Conservation (phyloP, 176 grass and related monocot species). For the Musa beccarii region DNA sequence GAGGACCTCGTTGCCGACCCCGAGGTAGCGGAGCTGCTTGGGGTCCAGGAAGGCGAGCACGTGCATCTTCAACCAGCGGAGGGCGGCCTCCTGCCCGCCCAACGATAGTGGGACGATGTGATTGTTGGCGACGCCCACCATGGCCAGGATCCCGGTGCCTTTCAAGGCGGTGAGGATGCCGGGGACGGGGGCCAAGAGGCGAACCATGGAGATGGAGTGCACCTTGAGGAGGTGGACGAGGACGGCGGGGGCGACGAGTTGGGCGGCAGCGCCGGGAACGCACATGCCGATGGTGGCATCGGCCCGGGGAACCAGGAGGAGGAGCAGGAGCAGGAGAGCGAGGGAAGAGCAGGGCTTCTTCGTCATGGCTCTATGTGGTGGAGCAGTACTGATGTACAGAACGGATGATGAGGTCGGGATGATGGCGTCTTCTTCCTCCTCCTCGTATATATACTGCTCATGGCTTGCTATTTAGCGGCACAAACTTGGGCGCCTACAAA, state of each 20-base stretch:
- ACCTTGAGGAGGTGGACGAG: slow-evolving; percentile 33
- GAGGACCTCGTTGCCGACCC: slow-evolving; percentile 68
- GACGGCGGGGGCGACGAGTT: slow-evolving; percentile 23
- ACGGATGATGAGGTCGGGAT: too few species aligned
- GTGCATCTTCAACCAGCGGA: slow-evolving; percentile 36
- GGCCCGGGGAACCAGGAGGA: not conserved
- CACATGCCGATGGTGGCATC: slow-evolving; percentile 42
- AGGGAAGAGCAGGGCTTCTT: not conserved
- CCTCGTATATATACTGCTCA: too few species aligned
- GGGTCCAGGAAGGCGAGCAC: slow-evolving; percentile 36
- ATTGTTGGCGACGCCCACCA: slow-evolving; percentile 61
- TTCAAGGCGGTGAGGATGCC: slow-evolving; percentile 48
- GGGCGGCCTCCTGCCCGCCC: slow-evolving; percentile 26
- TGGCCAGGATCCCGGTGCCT: slow-evolving; percentile 35
- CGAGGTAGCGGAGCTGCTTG: slow-evolving; percentile 37
- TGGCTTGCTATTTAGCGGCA: too few species aligned
- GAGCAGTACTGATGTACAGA: too few species aligned
- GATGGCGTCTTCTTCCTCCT: too few species aligned
- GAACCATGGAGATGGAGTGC: slow-evolving; percentile 41
- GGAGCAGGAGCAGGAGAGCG: slow-evolving; percentile 15
- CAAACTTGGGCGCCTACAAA: too few species aligned
- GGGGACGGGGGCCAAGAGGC: slow-evolving; percentile 51
- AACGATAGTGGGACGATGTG: slow-evolving; percentile 53
- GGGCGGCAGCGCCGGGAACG: slow-evolving; percentile 41
- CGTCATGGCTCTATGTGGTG: too few species aligned